Conservation (phyloP, 2,329 filamentous ascomycete species). For the Paracamarosporium sp. region DNA sequence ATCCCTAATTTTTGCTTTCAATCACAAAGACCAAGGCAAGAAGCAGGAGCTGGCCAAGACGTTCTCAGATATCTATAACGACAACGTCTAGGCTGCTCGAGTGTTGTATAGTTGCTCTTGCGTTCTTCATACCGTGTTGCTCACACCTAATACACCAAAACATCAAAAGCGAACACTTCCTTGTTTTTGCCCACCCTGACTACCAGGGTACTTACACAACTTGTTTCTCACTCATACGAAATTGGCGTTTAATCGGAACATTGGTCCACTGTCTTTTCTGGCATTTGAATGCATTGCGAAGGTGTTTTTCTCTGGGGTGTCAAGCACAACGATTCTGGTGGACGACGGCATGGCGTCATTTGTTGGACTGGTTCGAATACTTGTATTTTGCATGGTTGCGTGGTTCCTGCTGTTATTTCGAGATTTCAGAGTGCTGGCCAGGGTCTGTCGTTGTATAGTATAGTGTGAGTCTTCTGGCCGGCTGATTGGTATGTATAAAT, state of each 20-base stretch:
- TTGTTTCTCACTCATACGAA: neutral
- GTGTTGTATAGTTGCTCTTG: neutral
- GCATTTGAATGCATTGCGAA: conserved; percentile 2
- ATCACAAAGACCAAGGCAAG: conserved; percentile 12
- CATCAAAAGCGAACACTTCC: neutral
- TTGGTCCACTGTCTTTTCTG: neutral
- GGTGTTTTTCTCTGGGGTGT: neutral
- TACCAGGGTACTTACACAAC: neutral
- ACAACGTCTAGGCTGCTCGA: conserved; percentile 13
- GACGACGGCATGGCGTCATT: neutral
- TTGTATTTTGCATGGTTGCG: neutral
- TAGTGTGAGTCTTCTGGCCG: neutral
- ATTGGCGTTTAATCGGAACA: neutral
- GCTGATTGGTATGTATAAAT: neutral
- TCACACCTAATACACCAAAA: neutral
- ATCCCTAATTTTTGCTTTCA: conserved; percentile 33
- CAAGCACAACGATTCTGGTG: neutral
- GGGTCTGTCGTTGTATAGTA: neutral
- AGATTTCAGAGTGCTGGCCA: neutral
- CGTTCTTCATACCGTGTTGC: neutral
- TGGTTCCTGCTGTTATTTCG: neutral
- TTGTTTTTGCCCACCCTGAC: neutral
- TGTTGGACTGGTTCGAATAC: neutral
- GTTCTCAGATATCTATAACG: conserved; percentile 38
- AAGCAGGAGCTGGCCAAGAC: conserved; percentile 33